A percentile compares a stretch with the other conserved stretches of the same genome.
These are phyloP conservation scores for Kwoniella dendrophila DNA, from an alignment of 768 basidiomycete genomes.

Conservation along the genomic window DNA sequence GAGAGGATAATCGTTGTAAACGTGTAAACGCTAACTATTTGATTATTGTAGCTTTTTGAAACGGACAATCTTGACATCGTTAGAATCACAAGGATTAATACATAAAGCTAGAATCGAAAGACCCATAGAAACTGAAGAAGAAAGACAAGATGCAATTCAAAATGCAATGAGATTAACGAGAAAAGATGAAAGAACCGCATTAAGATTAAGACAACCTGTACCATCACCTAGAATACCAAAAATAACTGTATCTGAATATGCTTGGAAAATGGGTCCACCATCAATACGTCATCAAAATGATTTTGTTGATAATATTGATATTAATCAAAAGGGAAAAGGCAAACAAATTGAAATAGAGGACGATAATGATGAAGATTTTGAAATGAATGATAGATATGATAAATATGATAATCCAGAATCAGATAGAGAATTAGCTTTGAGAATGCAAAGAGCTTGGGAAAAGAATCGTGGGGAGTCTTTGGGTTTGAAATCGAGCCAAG, in stretches of 20 bases:
- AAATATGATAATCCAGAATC: too few relatives aligned
- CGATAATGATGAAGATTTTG: background rate
- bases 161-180: constrained; percentile 29
- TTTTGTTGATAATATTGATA: background rate
- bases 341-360: background rate
- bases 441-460: constrained; percentile 11
- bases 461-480: background rate
- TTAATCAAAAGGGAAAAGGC: background rate
- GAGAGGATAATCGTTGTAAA: background rate
- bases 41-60: constrained; percentile 35
- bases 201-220: constrained; percentile 20
- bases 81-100: constrained; percentile 40
- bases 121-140: constrained; percentile 34
- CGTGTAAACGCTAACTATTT: background rate
- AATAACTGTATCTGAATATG: constrained; percentile 19
- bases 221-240: constrained; percentile 18
- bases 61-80: constrained; percentile 29
- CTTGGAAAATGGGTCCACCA: constrained; percentile 26
- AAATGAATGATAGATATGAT: background rate
- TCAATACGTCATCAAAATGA: background rate
- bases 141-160: constrained; percentile 31
- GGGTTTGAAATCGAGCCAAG: background rate
- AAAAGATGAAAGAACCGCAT: constrained; percentile 24
- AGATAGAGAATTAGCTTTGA: background rate
- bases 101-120: constrained; percentile 22